Conservation (phyloP, 2,329 filamentous ascomycete species). For the Beauveria rudraprayagi region DNA sequence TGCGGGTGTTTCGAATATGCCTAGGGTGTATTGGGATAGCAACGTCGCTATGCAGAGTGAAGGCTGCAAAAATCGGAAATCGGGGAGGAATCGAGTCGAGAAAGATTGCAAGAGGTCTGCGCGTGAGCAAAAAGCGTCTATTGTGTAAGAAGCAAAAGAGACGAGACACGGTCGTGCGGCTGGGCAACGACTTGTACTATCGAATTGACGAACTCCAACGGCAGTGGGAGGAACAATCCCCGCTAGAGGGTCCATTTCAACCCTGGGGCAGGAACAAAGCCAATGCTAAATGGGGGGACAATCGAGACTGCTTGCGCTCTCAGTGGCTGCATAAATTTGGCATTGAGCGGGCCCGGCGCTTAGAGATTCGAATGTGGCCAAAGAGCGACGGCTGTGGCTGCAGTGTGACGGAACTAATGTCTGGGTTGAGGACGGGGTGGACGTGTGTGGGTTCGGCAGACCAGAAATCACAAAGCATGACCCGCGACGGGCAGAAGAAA, state of each 20-base stretch:
- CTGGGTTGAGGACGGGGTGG: constrained; percentile 4
- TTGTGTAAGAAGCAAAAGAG: constrained; percentile 3
- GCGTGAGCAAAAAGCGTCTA: constrained; percentile 2
- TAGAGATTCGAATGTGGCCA: constrained; percentile 14
- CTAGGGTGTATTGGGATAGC: constrained; percentile 9
- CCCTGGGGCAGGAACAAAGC: constrained; percentile 2
- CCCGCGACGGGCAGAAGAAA: not conserved
- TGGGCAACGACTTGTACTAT: constrained; percentile 2
- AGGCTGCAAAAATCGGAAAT: not conserved
- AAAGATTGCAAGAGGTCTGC: not conserved
- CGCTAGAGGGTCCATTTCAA: not conserved
- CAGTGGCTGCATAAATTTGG: constrained; percentile 23
- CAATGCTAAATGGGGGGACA: constrained; percentile 20
- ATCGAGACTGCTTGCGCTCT: constrained; percentile 13
- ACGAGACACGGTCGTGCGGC: constrained; percentile 1
- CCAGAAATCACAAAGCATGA: not conserved
- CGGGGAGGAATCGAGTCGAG: not conserved
- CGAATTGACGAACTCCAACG: not conserved
- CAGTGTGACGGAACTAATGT: constrained; percentile 12
- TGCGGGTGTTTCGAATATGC: constrained; percentile 4
- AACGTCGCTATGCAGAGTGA: not conserved
- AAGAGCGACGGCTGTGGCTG: constrained; percentile 9
- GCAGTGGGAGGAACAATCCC: not conserved
- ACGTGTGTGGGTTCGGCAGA: not conserved
- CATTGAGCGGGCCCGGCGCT: constrained; percentile 19